Evolutionary conservation across 2,329 filamentous ascomycete genomes (phyloP), one percentile per base, ranked within the genome.

Genomic region (Nigrospora sphaerica): DNA sequence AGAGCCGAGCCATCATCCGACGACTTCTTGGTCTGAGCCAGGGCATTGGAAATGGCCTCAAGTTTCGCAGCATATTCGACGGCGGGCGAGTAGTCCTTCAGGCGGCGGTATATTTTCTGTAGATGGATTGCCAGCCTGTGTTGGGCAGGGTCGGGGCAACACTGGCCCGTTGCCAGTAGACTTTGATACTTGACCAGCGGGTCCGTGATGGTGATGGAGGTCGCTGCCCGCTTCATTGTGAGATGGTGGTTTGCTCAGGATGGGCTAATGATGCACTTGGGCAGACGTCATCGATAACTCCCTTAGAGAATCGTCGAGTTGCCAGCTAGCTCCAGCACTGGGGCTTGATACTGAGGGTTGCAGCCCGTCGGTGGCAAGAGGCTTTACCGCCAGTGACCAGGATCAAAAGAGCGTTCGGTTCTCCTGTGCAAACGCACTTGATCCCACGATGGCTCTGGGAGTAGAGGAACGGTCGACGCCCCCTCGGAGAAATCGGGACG

Each of bases 81-180:
- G 40, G 81, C 77, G 0, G 87, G 88, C 33, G 85, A 78, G 64
- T 93, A 92, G 62, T 92, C 86, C 59, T 88, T 90, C 36, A 92
- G 70, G 3, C 82, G 75, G 34, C 80, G 70, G 55, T 93, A 92
- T 12, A 92, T 73, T 59, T 88, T 86, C 54, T 88, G 85, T 2
- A 92, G 72, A 63, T 92, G 85, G 36, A 88, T 73, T 6, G 87
- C 87, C 7, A 88, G 71, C 17, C 85, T 77, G 62, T 88, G 82
- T 60, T 89, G 85, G 18, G 83, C 77, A 6, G 79, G 78, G 63
- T 92, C 87, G 10, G 86, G 82, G 40, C 74, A 70, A 60, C 85
- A 86, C 40, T 77, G 65, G 42, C 82, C 80, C 5, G 82, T 83
- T 7, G 83, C 78, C 33, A 92, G 63, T 13, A 90, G 70, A 18